A percentile compares a stretch with the other conserved stretches of the same genome.
phyloP scores from a whole-genome alignment of 352 stramenopile genomes.

The Pythium scleroteichum region DNA sequence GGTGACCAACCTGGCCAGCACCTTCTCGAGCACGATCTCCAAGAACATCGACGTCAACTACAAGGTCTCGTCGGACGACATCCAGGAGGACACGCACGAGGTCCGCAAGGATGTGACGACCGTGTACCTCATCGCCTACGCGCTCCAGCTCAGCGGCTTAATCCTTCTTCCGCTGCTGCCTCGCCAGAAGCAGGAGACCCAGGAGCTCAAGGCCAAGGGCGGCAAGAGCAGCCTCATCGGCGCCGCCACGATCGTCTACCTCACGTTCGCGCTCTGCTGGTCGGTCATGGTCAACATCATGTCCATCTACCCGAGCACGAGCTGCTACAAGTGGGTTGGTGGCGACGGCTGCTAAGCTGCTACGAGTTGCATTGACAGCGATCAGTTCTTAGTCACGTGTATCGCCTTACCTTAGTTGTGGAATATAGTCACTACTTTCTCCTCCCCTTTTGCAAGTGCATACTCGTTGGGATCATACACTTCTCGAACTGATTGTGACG shows the following conservation, averaged over 20 bases:
- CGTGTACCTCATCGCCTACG: conserved; percentile 43
- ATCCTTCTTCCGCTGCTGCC: conserved; percentile 34
- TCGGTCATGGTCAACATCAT: conserved; percentile 24
- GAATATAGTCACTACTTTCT: too few relatives aligned
- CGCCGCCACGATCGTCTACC: conserved; percentile 16
- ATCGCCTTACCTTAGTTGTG: too few relatives aligned
- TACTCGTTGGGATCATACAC: too few relatives aligned
- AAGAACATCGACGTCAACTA: conserved; percentile 39
- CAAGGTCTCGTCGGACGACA: conserved; percentile 33
- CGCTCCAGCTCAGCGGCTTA: conserved; percentile 38
- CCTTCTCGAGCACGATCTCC: conserved; percentile 38
- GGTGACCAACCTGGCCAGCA: conserved; percentile 36
- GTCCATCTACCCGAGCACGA: background rate
- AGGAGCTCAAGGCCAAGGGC: conserved; percentile 22
- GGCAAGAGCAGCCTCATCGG: conserved; percentile 16
- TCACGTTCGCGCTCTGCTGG: conserved; percentile 8
- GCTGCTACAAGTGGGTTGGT: background rate
- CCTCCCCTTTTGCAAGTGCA: too few relatives aligned
- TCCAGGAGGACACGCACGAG: conserved; percentile 36
- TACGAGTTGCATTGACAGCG: background rate
- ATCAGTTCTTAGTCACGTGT: background rate
- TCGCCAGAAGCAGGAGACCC: conserved; percentile 29
- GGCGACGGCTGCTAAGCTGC: background rate
- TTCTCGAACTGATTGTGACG: too few relatives aligned
- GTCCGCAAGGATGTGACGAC: conserved; percentile 42